Evolutionary conservation across 495 filamentous ascomycete genomes (phyloP).

Genomic region (Aspergillus olivimuriae): DNA sequence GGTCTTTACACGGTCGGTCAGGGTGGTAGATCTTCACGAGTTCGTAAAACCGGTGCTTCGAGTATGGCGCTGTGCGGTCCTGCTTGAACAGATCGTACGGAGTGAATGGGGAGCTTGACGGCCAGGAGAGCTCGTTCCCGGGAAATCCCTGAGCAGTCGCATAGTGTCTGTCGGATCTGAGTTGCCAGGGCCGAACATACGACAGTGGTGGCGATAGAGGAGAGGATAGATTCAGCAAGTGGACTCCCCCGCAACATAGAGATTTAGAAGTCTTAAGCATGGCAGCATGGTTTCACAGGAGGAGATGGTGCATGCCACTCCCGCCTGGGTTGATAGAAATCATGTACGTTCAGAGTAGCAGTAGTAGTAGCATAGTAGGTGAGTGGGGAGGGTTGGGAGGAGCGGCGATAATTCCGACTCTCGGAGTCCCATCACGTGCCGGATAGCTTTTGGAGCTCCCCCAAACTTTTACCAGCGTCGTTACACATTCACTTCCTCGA

Average conservation of each 20-base stretch:
- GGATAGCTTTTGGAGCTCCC: too few species aligned
- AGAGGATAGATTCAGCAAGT: conserved; percentile 21
- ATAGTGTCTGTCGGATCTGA: conserved; percentile 18
- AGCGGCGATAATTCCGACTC: background rate
- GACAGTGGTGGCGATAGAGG: conserved; percentile 13
- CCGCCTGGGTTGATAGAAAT: background rate
- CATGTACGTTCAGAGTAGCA: background rate
- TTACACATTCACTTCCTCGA: background rate
- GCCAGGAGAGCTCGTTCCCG: conserved; percentile 30
- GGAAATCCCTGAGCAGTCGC: conserved; percentile 23
- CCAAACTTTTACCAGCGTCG: background rate
- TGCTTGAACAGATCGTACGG: conserved; percentile 86
- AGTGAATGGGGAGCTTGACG: conserved; percentile 42
- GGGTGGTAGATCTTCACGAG: conserved; percentile 96
- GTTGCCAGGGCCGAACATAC: background rate
- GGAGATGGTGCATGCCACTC: conserved; percentile 8
- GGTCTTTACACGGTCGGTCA: conserved; percentile 55
- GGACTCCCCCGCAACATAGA: conserved; percentile 20
- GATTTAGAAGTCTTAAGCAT: conserved; percentile 32
- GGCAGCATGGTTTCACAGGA: conserved; percentile 31
- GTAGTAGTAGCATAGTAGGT: background rate
- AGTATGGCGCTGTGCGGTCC: conserved; percentile 59
- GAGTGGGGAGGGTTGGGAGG: background rate
- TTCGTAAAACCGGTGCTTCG: conserved; percentile 76
- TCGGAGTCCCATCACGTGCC: conserved; percentile 23